Evolutionary conservation across 257 asterid species (phyloP), one percentile per base, ranked within the genome.

Genomic region (Euphrasia confusa): DNA sequence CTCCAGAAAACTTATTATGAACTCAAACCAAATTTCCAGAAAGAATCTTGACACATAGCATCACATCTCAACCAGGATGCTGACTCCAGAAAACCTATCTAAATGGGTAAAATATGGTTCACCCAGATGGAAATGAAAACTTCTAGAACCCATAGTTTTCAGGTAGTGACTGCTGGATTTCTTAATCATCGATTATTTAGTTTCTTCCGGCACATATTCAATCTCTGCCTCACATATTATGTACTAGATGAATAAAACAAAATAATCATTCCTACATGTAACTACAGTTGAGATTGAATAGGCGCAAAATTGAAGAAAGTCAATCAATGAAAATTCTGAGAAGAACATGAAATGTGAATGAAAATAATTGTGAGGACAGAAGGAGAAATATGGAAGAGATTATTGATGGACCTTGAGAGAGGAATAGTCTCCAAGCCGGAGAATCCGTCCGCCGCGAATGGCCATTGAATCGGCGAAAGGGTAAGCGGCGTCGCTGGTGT

Each of bases 381-480:
- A 21, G 24, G 24, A 21, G 24, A 21, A 21, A 21, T 21, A 21
- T 21, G 24, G 24, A 21, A 21, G 24, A 21, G 24, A 21, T 21
- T 21, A 21, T 21, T 21, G 24, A 47, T 30, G 14, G 49, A 84
- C 95, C 94, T 84, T 69, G 40, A 84, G 1, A 53, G 82, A 70
- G 39, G 90, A 77, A 69, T 69, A 80, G 62, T 59, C 68, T 45
- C 94, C 95, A 45, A 84, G 45, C 24, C 86, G 79, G 21, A 89
- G 68, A 76, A 89, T 71, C 53, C 90, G 89, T 4, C 85, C 88
- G 47, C 72, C 68, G 60, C 75, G 79, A 72, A 89, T 67, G 61
- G 95, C 97, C 85, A 89, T 86, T 15, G 95, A 84, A 58, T 87
- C 86, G 45, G 82, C 94, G 69, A 84, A 81, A 18, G 84, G 94